Percentiles rank a stretch among this genome's conserved stretches.
These are phyloP conservation scores for Tagetes erecta DNA, from an alignment of 129 eudicot species.

Conservation along the genomic window DNA sequence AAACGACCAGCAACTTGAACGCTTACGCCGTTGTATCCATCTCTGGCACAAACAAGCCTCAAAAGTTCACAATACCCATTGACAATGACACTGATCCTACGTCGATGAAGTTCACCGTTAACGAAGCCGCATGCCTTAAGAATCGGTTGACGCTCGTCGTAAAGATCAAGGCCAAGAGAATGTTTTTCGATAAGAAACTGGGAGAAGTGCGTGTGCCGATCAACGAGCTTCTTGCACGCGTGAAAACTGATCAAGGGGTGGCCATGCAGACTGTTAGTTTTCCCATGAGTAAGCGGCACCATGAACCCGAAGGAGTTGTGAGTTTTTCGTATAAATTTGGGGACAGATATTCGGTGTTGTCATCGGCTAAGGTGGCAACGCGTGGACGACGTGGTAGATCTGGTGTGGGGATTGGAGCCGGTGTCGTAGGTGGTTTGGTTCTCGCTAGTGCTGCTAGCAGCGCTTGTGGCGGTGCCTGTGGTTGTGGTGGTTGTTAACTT, in stretches of 20 bases:
- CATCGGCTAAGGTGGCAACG: not conserved
- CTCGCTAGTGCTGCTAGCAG: conserved; percentile 44
- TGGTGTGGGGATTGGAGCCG: conserved; percentile 48
- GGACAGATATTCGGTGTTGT: conserved; percentile 6
- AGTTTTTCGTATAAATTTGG: conserved; percentile 45
- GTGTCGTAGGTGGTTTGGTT: conserved; percentile 20
- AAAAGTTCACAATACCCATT: conserved; percentile 38
- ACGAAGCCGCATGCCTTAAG: conserved; percentile 38
- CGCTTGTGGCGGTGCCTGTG: not conserved
- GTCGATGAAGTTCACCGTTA: conserved; percentile 47
- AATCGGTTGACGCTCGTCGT: conserved; percentile 37
- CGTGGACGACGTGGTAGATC: conserved; percentile 14
- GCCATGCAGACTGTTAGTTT: conserved; percentile 33
- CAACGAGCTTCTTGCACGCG: not conserved
- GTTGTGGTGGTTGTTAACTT: not conserved
- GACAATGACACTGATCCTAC: conserved; percentile 42
- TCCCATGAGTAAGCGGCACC: conserved; percentile 42
- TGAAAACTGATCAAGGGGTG: conserved; percentile 6
- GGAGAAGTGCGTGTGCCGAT: conserved; percentile 27
- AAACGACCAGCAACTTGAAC: conserved; percentile 44
- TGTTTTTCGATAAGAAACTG: conserved; percentile 43
- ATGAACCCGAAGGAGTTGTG: conserved; percentile 45
- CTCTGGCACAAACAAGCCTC: conserved; percentile 39
- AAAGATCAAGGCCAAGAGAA: conserved; percentile 38
- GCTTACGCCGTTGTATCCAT: conserved; percentile 52